Conservation (phyloP, 2,329 filamentous ascomycete species). For the Epichloe coenophiala region DNA sequence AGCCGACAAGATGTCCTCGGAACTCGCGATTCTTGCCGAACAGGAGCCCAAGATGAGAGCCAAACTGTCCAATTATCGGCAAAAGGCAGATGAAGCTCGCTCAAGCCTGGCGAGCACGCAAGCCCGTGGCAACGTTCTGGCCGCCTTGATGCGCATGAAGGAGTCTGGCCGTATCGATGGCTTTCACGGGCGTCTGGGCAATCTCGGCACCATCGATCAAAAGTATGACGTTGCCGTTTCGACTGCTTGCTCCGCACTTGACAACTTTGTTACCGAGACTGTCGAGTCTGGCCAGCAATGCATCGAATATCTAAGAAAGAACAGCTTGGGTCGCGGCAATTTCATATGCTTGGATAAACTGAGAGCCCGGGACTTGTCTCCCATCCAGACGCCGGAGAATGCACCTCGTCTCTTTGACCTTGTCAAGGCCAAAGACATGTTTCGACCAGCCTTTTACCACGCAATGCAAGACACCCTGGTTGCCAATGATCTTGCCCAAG, state of each 20-base stretch:
- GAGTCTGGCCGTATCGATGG: constrained; percentile 95
- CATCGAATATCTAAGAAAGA: constrained; percentile 94
- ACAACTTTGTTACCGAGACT: constrained; percentile 94
- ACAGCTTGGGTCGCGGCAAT: constrained; percentile 89
- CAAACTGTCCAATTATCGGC: constrained; percentile 76
- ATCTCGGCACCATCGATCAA: constrained; percentile 83
- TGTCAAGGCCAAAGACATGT: constrained; percentile 75
- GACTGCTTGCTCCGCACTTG: constrained; percentile 78
- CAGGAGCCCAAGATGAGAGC: constrained; percentile 73
- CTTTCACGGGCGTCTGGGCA: constrained; percentile 89
- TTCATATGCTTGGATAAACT: constrained; percentile 93
- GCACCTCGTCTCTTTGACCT: constrained; percentile 89
- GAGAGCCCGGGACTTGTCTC: constrained; percentile 60
- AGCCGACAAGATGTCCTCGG: constrained; percentile 53
- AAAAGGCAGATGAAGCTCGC: constrained; percentile 91
- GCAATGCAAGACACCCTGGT: constrained; percentile 92
- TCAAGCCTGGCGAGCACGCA: constrained; percentile 83
- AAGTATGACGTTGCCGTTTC: constrained; percentile 98
- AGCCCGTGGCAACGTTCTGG: constrained; percentile 83
- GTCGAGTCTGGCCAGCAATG: constrained; percentile 96
- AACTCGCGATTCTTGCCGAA: constrained; percentile 57
- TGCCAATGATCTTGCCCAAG: constrained; percentile 83
- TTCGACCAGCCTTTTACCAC: constrained; percentile 85
- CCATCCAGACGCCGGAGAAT: constrained; percentile 79
- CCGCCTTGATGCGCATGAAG: constrained; percentile 83